Conservation (phyloP, 352 stramenopile genomes). For the Globisporangium megalacanthum region DNA sequence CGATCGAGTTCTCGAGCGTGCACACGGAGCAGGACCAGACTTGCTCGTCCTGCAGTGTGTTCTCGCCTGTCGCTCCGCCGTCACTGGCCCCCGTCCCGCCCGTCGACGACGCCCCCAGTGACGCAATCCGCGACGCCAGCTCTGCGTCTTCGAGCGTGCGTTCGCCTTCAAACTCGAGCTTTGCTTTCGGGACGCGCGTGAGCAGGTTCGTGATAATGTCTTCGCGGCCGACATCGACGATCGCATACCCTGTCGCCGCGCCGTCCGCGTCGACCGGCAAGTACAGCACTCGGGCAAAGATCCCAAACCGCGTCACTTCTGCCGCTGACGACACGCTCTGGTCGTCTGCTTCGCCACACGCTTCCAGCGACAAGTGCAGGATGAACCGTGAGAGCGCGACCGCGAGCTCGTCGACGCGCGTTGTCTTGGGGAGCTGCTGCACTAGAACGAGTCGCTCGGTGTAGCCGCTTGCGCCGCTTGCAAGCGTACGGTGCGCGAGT, state of each 20-base stretch:
- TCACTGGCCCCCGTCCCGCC: background rate
- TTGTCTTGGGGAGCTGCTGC: conserved; percentile 62
- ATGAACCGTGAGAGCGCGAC: conserved; percentile 48
- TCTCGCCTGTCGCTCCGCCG: background rate
- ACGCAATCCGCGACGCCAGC: conserved; percentile 32
- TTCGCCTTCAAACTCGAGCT: conserved; percentile 58
- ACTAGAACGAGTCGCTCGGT: conserved; percentile 51
- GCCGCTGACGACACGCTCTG: conserved; percentile 68
- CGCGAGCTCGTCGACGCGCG: conserved; percentile 31
- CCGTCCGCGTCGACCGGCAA: conserved; percentile 46
- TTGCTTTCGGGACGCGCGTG: conserved; percentile 34
- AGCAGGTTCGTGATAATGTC: conserved; percentile 58
- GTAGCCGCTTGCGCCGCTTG: conserved; percentile 28
- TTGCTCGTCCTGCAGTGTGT: conserved; percentile 15
- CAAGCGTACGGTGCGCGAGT: conserved; percentile 21
- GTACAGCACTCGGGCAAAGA: conserved; percentile 51
- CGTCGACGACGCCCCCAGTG: background rate
- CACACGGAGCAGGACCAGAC: conserved; percentile 63
- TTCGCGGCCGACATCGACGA: conserved; percentile 61
- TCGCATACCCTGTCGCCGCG: conserved; percentile 45
- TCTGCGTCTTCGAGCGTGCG: conserved; percentile 33
- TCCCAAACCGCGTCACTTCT: conserved; percentile 54
- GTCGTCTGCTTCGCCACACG: conserved; percentile 73
- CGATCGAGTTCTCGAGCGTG: conserved; percentile 60
- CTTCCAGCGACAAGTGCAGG: conserved; percentile 57